These are phyloP conservation scores for Gardenia jasminoides DNA, from an alignment of 257 asterid genomes.

Conservation along the genomic window DNA sequence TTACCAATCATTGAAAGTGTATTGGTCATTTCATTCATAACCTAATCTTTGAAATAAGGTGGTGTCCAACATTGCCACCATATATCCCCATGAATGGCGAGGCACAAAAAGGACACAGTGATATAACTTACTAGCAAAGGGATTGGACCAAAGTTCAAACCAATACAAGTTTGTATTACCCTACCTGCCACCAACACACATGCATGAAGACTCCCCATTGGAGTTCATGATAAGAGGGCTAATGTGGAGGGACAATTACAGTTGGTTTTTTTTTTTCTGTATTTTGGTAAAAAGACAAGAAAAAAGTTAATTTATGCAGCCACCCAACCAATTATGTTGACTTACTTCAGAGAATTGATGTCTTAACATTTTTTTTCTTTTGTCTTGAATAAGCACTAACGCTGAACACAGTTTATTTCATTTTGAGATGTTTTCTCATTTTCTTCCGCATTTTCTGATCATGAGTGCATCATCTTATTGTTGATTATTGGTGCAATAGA, in stretches of 20 bases:
- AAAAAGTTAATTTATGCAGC: not conserved
- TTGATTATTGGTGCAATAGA: not conserved
- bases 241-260: not conserved
- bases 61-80: slow-evolving; percentile 37
- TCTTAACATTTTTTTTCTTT: not conserved
- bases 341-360: not conserved
- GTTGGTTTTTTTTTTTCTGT: not conserved
- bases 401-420: not conserved
- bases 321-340: slow-evolving; percentile 12
- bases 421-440: not conserved
- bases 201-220: slow-evolving; percentile 28
- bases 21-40: slow-evolving; percentile 18
- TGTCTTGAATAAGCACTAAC: not conserved
- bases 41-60: slow-evolving; percentile 28
- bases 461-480: not conserved
- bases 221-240: slow-evolving; percentile 42
- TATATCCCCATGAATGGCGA: slow-evolving; percentile 8
- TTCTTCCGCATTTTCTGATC: not conserved
- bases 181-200: not conserved
- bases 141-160: slow-evolving; percentile 35
- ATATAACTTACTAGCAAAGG: slow-evolving; percentile 25
- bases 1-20: slow-evolving; percentile 33
- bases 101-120: slow-evolving; percentile 20
- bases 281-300: not conserved
- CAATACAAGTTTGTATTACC: slow-evolving; percentile 14